phyloP scores from a whole-genome alignment of 495 filamentous ascomycete species.

The Cercophora sp. region DNA sequence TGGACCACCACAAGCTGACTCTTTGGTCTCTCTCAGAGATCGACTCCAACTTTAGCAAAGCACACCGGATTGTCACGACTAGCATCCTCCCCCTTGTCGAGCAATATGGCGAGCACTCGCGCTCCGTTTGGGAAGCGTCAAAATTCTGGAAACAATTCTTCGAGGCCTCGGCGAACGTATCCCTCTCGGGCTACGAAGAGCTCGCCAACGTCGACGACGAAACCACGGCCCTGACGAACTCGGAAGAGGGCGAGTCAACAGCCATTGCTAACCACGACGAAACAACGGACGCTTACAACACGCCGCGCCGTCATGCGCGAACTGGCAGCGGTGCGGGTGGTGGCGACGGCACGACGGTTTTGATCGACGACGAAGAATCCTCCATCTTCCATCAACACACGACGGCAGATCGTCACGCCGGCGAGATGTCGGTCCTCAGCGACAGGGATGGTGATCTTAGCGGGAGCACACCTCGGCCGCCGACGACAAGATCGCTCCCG shows the following conservation, averaged over 20 bases:
- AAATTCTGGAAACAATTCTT: constrained; percentile 99
- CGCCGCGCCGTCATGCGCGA: neutral
- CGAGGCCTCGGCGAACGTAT: constrained; percentile 95
- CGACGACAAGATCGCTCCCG: constrained; percentile 39
- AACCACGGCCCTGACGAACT: constrained; percentile 40
- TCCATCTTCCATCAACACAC: constrained; percentile 28
- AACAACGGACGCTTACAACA: constrained; percentile 19
- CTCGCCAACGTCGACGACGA: constrained; percentile 51
- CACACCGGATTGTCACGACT: constrained; percentile 91
- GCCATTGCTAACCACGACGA: constrained; percentile 37
- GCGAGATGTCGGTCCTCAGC: constrained; percentile 49
- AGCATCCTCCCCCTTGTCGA: constrained; percentile 94
- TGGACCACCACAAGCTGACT: constrained; percentile 8
- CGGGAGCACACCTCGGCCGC: constrained; percentile 51
- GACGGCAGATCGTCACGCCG: constrained; percentile 31
- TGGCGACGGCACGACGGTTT: constrained; percentile 2
- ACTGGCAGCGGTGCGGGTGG: constrained; percentile 1
- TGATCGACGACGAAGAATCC: constrained; percentile 30
- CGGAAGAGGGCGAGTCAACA: constrained; percentile 33
- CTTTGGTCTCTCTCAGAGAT: constrained; percentile 60
- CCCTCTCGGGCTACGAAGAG: constrained; percentile 94
- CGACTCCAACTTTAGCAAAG: constrained; percentile 95
- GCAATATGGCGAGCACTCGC: constrained; percentile 90
- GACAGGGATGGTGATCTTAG: constrained; percentile 46
- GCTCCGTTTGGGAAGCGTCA: constrained; percentile 92